Percentiles rank a stretch among this genome's conserved stretches.
Conservation (phyloP, 2,329 filamentous ascomycete species). For the Talaromyces sp. region DNA sequence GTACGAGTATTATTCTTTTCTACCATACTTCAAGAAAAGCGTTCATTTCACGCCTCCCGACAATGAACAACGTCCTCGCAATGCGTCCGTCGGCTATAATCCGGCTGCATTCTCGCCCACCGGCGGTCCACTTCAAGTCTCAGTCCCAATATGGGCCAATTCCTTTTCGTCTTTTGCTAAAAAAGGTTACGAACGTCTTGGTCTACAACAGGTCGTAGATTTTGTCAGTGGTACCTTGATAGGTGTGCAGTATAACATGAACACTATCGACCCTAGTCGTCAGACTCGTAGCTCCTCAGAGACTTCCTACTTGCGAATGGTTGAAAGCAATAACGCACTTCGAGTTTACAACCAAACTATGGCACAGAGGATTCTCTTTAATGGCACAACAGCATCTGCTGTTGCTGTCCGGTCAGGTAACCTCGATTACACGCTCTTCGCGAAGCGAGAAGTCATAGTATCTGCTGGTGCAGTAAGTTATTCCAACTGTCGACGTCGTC, state of each 20-base stretch:
- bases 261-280: constrained; percentile 41
- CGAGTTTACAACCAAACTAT: neutral
- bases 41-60: too few relatives aligned
- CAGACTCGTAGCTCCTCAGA: neutral
- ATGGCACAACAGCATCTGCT: neutral
- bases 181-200: constrained; percentile 39
- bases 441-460: constrained; percentile 20
- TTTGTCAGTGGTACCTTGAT: constrained; percentile 46
- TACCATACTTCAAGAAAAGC: too few relatives aligned
- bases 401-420: too few relatives aligned
- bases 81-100: constrained; percentile 20
- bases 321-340: neutral
- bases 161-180: constrained; percentile 39
- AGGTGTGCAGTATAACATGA: constrained; percentile 38
- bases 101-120: constrained; percentile 37
- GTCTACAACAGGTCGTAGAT: constrained; percentile 29
- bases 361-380: neutral
- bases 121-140: constrained; percentile 53
- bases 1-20: too few relatives aligned
- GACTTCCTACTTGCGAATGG: neutral
- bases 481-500: too few relatives aligned
- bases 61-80: neutral
- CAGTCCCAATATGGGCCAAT: constrained; percentile 41
- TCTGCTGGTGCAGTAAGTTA: constrained; percentile 18
- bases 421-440: neutral